Evolutionary conservation across 2,329 filamentous ascomycete genomes (phyloP), one percentile per base, ranked within the genome.

Genomic region (Dactylellina drechsleri): DNA sequence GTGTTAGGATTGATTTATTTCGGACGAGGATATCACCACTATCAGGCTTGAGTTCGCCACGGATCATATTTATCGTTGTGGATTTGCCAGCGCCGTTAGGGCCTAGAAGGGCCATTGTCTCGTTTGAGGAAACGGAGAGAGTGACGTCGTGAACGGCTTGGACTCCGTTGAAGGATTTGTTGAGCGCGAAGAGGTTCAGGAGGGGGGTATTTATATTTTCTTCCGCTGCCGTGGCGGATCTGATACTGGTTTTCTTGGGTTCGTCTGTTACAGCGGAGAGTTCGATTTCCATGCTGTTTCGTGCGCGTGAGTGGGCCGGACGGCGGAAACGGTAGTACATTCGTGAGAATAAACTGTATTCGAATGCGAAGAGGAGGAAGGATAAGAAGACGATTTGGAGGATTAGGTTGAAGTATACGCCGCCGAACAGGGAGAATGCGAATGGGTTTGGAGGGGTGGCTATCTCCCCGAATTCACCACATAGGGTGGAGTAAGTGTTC

Each of bases 71-170:
- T 78, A 97, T 96, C 0, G 91, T 96, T 0, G 93, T 96, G 0
- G 90, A 92, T 80, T 97, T 97, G 68, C 93, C 93, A 0, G 93
- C 94, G 26, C 93, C 93, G 80, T 97, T 97, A n/a, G 93, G 93
- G 0, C 93, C 93, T 0, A 98, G 86, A 0, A 97, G 85, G 0
- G 93, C 93, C 82, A 96, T 97, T 0, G 96, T 91, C 80, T 97
- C 91, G 59, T 91, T 90, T 57, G 87, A 88, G 15, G 87, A 86
- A 40, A 97, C 90, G 20, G 90, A 90, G 79, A 97, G 97, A 0
- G 90, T 92, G 45, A 96, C 87, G 79, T 97, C 91, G 78, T 96
- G 90, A 15, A 97, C 92, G 2, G 92, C 93, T 0, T 89, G 88
- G 78, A 90, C 90, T 75, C 85, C 86, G n/a, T 88, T 87, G 78